phyloP scores from a whole-genome alignment of 192 early-diverging fungal species.

The Entomortierella beljakovae region DNA sequence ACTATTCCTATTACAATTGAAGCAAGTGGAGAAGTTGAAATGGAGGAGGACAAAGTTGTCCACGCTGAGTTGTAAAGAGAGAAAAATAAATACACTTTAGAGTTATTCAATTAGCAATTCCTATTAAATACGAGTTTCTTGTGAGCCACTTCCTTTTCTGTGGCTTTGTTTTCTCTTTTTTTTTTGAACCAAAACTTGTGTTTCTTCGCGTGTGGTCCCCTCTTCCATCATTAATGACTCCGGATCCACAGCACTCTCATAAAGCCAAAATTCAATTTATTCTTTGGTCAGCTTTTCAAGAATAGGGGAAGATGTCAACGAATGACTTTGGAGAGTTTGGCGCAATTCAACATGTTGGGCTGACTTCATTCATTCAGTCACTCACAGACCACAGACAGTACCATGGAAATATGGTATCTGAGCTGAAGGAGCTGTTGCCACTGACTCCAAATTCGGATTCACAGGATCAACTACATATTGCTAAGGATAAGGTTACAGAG shows the following conservation, averaged over 20 bases:
- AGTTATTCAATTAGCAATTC: neutral
- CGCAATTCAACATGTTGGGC: neutral
- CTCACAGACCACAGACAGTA: slow-evolving; percentile 24
- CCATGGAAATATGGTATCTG: slow-evolving; percentile 11
- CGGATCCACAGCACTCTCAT: too few relatives aligned
- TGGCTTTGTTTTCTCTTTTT: too few relatives aligned
- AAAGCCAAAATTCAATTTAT: too few relatives aligned
- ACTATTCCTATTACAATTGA: slow-evolving; percentile 73
- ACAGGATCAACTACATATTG: neutral
- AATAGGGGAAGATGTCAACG: slow-evolving; percentile 7
- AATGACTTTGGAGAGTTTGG: neutral
- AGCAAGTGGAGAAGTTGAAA: slow-evolving; percentile 76
- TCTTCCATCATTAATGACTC: too few relatives aligned
- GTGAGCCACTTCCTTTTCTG: too few relatives aligned
- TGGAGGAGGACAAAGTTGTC: slow-evolving; percentile 20
- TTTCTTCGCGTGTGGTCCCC: too few relatives aligned
- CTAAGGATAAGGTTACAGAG: neutral
- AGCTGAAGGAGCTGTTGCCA: slow-evolving; percentile 8
- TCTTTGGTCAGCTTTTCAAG: too few relatives aligned
- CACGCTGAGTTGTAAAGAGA: slow-evolving; percentile 41
- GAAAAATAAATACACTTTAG: neutral
- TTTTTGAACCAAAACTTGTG: too few relatives aligned
- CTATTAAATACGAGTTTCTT: too few relatives aligned
- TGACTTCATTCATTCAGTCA: slow-evolving; percentile 17
- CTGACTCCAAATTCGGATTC: neutral